Evolutionary conservation across 345 rosid species (phyloP).

Genomic region (Iberis pinnata): DNA sequence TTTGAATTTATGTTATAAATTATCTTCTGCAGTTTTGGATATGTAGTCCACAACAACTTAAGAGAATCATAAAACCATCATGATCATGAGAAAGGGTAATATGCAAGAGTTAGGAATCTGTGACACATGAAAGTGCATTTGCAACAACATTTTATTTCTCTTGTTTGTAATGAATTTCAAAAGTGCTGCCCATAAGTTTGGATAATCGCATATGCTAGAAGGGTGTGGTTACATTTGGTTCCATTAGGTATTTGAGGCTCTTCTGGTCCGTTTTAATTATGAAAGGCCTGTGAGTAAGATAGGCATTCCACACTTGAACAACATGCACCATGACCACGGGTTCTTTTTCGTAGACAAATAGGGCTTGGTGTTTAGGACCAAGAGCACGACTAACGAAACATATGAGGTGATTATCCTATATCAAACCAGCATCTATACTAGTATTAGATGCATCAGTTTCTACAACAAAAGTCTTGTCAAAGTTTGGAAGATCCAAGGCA

Average conservation of each 20-base stretch:
- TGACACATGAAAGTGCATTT: neutral
- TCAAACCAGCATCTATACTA: neutral
- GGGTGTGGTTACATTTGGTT: neutral
- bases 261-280: neutral
- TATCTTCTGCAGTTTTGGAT: too few species aligned
- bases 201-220: neutral
- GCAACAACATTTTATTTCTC: neutral
- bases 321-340: neutral
- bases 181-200: neutral
- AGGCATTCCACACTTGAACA: neutral
- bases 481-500: neutral
- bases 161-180: too few species aligned
- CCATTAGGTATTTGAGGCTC: neutral
- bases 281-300: neutral
- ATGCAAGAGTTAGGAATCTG: neutral
- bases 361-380: neutral
- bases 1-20: too few species aligned
- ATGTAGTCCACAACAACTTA: too few species aligned
- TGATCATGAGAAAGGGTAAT: neutral
- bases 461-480: neutral
- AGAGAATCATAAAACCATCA: neutral
- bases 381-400: neutral
- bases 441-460: neutral
- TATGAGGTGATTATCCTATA: neutral
- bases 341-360: too few species aligned